phyloP scores from a whole-genome alignment of 345 rosid species.

The Camelina sativa region DNA sequence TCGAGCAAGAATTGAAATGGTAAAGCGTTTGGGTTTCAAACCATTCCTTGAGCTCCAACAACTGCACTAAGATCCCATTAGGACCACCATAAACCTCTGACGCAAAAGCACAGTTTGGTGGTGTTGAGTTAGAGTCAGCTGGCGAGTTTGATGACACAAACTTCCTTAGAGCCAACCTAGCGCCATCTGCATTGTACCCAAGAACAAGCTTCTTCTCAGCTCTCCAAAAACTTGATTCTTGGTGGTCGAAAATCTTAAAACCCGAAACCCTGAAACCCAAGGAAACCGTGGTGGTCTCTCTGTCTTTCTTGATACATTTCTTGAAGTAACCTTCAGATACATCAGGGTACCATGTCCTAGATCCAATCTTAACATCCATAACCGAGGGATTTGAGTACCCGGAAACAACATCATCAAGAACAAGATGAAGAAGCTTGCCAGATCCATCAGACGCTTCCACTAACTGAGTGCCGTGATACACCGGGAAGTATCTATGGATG shows the following conservation, averaged over 20 bases:
- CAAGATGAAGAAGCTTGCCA: slow-evolving; percentile 55
- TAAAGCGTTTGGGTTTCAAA: slow-evolving; percentile 81
- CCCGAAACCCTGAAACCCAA: slow-evolving; percentile 88
- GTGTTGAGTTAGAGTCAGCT: slow-evolving; percentile 42
- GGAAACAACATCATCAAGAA: slow-evolving; percentile 68
- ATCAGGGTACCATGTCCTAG: slow-evolving; percentile 89
- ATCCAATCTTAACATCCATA: slow-evolving; percentile 87
- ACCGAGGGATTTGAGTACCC: slow-evolving; percentile 52
- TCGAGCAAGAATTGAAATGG: slow-evolving; percentile 81
- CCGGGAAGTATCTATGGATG: slow-evolving; percentile 65
- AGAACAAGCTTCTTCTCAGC: slow-evolving; percentile 58
- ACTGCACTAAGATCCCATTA: slow-evolving; percentile 71
- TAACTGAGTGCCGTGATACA: slow-evolving; percentile 62
- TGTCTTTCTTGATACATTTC: slow-evolving; percentile 68
- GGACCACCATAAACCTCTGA: slow-evolving; percentile 66
- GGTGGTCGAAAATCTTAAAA: slow-evolving; percentile 52
- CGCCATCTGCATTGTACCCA: slow-evolving; percentile 52
- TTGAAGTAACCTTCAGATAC: slow-evolving; percentile 67
- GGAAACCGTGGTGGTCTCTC: slow-evolving; percentile 50
- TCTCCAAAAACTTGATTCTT: slow-evolving; percentile 64
- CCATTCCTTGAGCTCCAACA: slow-evolving; percentile 84
- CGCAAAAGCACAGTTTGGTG: slow-evolving; percentile 69
- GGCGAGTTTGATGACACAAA: slow-evolving; percentile 73
- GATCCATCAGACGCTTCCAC: slow-evolving; percentile 85
- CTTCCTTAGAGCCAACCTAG: slow-evolving; percentile 62